These are phyloP conservation scores for Apophysomyces trapeziformis DNA, from an alignment of 371 early-diverging fungal species.

Conservation along the genomic window DNA sequence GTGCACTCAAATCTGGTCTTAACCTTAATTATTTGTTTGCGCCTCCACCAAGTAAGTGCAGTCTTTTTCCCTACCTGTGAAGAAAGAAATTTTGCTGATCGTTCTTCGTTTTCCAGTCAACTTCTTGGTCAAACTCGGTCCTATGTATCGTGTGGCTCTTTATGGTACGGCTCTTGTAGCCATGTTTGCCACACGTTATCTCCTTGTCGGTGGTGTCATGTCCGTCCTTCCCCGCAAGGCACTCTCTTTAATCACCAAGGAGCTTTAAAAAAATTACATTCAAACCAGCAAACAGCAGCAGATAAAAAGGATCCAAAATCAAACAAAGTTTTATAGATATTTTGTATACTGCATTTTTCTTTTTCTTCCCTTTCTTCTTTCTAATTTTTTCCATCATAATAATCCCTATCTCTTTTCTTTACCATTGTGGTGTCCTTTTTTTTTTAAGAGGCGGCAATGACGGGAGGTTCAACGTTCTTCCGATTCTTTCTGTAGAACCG, in stretches of 20 bases:
- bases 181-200: constrained; percentile 31
- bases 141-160: constrained; percentile 43
- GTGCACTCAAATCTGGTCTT: constrained; percentile 56
- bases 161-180: constrained; percentile 37
- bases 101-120: constrained; percentile 30
- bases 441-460: constrained; percentile 3
- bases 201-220: constrained; percentile 29
- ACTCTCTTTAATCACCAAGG: constrained; percentile 2
- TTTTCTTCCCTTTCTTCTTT: no score
- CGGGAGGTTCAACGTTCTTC: constrained; percentile 32
- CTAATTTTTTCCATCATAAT: not conserved
- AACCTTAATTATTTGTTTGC: constrained; percentile 67
- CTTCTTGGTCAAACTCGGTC: constrained; percentile 43
- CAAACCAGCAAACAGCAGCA: no score
- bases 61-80: not conserved
- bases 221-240: constrained; percentile 24
- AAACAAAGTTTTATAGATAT: not conserved
- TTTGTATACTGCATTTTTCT: not conserved
- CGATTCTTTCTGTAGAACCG: constrained; percentile 68
- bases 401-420: not conserved
- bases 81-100: no score
- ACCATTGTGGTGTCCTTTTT: not conserved
- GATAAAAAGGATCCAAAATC: no score
- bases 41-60: constrained; percentile 58
- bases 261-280: not conserved